Base-by-base conservation (phyloP, 2,329 filamentous ascomycete genomes). In the Sporothrix schenckii region DNA sequence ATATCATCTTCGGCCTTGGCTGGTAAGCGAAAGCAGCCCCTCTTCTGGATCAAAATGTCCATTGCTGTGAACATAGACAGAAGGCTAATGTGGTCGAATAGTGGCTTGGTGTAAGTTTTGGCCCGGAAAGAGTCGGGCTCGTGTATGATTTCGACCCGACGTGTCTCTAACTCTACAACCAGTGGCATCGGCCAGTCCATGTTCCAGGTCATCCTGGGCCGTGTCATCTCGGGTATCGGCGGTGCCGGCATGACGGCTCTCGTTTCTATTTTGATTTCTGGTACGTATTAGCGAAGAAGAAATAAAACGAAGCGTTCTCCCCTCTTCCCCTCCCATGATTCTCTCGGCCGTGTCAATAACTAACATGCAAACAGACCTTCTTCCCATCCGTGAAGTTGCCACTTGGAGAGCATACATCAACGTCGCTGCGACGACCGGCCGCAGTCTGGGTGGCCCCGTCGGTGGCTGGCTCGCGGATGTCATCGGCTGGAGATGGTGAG, bases 401-500 rank as follows among this genome's bases (percentile, higher is more conserved):
- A 78, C 82, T 0, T 88, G 85, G 85, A 81, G 84, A 66, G 82
- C 83, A 16, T 86, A 85, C 71, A 79, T 86, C 70, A 87, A 87
- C 56, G 79, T 87, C 0, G 81, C 83, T 13, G 81, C 83, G 13
- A 86, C 85, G 0, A 80, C 81, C 2, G 85, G 84, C 2, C 80
- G 85, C 49, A 85, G 83, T 58, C 74, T 86, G 0, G 85, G 85
- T 1, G 85, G 84, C 0, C 85, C 85, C 3, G 70, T 89, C 0
- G 89, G 89, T 0, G 89, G 89, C 2, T 86, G 82, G 75, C 77
- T 91, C 1, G 85, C 87, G 0, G 87, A 91, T 73, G 83, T 84
- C 0, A 82, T 91, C 14, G 89, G 89, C 19, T 91, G 89, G 89
- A 80, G 89, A 77, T 89, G 88, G 88, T 87, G 73, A 72, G 79